Conservation (phyloP, 2,329 filamentous ascomycete genomes). For the Emergomyces pasteurianus region DNA sequence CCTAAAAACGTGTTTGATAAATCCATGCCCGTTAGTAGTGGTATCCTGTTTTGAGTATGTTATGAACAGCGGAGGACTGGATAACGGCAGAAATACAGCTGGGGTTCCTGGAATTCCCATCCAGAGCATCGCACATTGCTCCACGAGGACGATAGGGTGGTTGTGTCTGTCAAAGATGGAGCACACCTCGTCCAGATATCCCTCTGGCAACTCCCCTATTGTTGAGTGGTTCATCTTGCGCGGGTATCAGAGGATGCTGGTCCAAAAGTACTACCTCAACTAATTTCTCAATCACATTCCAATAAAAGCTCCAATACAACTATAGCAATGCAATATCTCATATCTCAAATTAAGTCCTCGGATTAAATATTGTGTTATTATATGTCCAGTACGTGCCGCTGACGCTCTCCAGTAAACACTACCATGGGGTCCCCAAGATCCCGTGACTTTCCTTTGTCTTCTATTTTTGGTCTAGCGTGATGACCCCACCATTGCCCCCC, state of each 20-base stretch:
- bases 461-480: neutral
- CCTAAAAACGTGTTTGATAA: neutral
- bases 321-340: neutral
- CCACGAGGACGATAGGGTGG: conserved; percentile 1
- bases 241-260: no score
- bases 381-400: no score
- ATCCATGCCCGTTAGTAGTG: neutral
- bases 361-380: no score
- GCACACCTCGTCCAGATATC: conserved; percentile 2
- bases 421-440: no score
- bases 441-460: neutral
- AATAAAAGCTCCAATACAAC: neutral
- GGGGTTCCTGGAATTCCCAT: neutral
- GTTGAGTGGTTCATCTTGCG: neutral
- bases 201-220: neutral
- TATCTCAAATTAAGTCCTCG: no score
- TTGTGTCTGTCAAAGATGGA: conserved; percentile 1
- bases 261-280: neutral
- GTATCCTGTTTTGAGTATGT: neutral
- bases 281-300: neutral
- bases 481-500: neutral
- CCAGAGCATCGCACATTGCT: conserved; percentile 2
- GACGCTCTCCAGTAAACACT: no score
- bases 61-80: neutral
- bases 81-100: neutral